Base-by-base conservation (phyloP, 1,284 basidiomycete genomes). In the Apiotrichum laibachii region DNA sequence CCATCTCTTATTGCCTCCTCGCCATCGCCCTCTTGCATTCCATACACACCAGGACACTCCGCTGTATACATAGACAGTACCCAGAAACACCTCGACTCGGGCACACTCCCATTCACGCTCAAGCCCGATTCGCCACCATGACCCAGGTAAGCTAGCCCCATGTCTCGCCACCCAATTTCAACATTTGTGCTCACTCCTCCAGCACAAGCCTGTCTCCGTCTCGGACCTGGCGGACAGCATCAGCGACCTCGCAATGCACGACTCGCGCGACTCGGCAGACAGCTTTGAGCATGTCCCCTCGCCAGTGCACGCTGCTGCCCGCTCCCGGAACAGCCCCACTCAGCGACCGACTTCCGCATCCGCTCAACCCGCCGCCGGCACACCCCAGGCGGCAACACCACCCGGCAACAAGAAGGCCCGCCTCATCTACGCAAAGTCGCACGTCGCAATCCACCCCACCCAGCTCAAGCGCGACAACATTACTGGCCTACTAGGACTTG, bases 361-460 rank as follows among this genome's bases (percentile, higher is more conserved):
- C 7, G 19, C 37, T 12, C 48, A 11, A 16, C 7, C 16, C 5
- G 46, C 16, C 5, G 46, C 44, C 21, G 44, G 21, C 11, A 31
- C 26, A 7, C n/a, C n/a, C 39, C 16, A 3, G 40, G 9, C 43
- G 37, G 18, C 50, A 43, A 31, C 33, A 13, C 46, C 21, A 19
- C 43, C 47, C 16, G 37, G 12, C 18, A 60, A 64, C 22, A 55
- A 60, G 49, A 72, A 75, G 59, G 76, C 75, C 9, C 61, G 68
- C 10, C 81, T 96, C 48, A 77, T 95, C 19, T 95, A 91, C 70
- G 88, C 85, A 76, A 94, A 94, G 77, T 89, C 88, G 43, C 93
- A 93, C 73, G 92, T 94, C 44, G 92, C 93, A 70, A 87, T 96
- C 48, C 92, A 98, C 70, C 94, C 95, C 0, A 95, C 92, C 0